phyloP scores from a whole-genome alignment of 2,329 filamentous ascomycete genomes.

The Apiospora arundinis region DNA sequence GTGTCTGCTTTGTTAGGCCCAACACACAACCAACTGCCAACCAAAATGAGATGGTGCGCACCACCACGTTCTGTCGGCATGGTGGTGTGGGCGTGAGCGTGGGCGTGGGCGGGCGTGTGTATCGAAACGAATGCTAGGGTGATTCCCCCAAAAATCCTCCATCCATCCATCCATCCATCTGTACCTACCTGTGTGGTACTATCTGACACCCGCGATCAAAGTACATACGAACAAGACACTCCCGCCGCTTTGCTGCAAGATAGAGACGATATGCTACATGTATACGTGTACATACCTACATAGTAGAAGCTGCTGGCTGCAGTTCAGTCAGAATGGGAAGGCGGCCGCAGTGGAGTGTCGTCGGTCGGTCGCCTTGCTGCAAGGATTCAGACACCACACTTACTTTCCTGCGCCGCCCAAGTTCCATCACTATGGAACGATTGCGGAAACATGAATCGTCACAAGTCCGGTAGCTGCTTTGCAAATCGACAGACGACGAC shows the following conservation, averaged over 20 bases:
- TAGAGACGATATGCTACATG: neutral
- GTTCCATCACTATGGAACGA: conserved; percentile 11
- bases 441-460: conserved; percentile 19
- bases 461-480: conserved; percentile 11
- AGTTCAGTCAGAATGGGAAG: neutral
- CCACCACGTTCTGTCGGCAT: neutral
- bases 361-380: neutral
- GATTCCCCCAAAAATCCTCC: neutral
- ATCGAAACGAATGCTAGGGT: neutral
- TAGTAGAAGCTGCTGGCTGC: neutral
- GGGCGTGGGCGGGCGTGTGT: neutral
- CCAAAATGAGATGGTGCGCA: conserved; percentile 1
- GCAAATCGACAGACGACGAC: conserved; percentile 2
- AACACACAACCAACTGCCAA: neutral
- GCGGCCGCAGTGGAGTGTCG: conserved; percentile 4
- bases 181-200: neutral
- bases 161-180: neutral
- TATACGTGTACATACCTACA: neutral
- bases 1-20: conserved; percentile 15
- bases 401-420: neutral
- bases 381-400: conserved; percentile 5
- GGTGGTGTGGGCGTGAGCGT: neutral
- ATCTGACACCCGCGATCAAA: neutral
- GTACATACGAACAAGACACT: neutral
- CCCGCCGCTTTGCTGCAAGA: neutral